Evolutionary conservation across 495 filamentous ascomycete species (phyloP), one percentile per base, ranked within the genome.

Genomic region (Aspergillus coremiiformis): DNA sequence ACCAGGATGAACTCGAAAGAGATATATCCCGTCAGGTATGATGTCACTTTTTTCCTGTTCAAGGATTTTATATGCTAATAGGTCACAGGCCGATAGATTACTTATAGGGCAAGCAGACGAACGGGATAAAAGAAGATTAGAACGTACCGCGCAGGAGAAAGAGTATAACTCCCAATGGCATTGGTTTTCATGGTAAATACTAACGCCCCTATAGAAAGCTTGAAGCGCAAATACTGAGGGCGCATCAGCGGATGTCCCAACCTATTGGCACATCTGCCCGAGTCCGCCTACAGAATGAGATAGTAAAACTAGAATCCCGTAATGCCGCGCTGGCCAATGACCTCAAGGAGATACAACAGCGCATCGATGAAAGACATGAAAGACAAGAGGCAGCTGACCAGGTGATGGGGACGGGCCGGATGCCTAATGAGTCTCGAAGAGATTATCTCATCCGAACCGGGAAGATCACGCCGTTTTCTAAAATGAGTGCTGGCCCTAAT

Each of bases 381-480:
- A 70, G 73, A 29, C 68, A 80, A 41, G 74, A 74, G 10, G 65
- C 69, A 15, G 60, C 59, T 1, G 59, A 62, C 6, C 67, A 73
- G 20, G 67, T 66, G 2, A 60, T 59, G 43, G 75, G 75, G 4
- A 78, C 80, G 30, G 74, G 73, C 53, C 80, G 78, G 47, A 65
- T 90, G 52, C 82, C 87, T 14, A 83, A 85, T 57, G 93, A 97
- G 69, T 89, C 78, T 12, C 82, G 87, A 46, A 80, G 91, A 43
- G 90, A 94, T 24, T 97, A 89, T 64, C 78, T 98, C 44, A 91
- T 98, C 29, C 80, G 93, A 5, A 98, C 92, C 0, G 93, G 93
- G 47, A 96, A 97, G 67, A 98, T 98, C 58, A 98, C 93, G 0
- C 93, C 93, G 0, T 97, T 98, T 52, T 85, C 90, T 2, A 84